These are phyloP conservation scores for Viridothelium virens DNA, from an alignment of 495 filamentous ascomycete genomes.

Conservation along the genomic window DNA sequence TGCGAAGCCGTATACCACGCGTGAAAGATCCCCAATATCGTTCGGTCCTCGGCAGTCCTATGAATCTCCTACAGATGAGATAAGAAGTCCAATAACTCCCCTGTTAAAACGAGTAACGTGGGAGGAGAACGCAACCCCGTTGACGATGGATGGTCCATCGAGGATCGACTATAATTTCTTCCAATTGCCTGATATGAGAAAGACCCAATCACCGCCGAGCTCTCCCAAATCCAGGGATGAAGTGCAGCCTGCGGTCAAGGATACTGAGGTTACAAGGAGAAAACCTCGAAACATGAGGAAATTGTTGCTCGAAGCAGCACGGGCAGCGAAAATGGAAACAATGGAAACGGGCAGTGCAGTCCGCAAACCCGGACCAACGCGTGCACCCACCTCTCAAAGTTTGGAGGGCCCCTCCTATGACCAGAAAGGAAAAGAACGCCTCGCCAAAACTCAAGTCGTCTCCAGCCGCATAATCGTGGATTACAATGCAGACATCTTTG, in stretches of 20 bases:
- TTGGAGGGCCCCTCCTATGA: not conserved
- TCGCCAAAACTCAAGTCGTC: not conserved
- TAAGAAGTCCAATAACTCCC: not conserved
- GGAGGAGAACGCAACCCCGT: not conserved
- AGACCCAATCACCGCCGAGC: not conserved
- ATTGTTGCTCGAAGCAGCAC: not conserved
- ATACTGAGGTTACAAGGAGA: not conserved
- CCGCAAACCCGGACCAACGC: not conserved
- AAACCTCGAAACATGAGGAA: not conserved
- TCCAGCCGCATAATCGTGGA: conserved; percentile 20
- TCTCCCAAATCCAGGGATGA: not conserved
- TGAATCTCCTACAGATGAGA: not conserved
- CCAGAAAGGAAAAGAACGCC: not conserved
- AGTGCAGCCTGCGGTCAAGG: not conserved
- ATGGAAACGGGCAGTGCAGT: conserved; percentile 8
- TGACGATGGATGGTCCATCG: not conserved
- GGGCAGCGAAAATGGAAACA: not conserved
- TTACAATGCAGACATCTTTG: conserved; percentile 17
- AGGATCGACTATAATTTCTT: not conserved
- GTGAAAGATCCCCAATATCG: not conserved
- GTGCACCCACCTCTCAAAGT: not conserved
- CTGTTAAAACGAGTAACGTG: not conserved
- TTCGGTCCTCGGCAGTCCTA: not conserved
- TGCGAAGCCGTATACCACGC: conserved; percentile 11
- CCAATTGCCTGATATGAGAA: not conserved